Percentiles rank a stretch among this genome's conserved stretches.
phyloP scores from a whole-genome alignment of 2,329 filamentous ascomycete species.

The Parastagonospora nodorum region DNA sequence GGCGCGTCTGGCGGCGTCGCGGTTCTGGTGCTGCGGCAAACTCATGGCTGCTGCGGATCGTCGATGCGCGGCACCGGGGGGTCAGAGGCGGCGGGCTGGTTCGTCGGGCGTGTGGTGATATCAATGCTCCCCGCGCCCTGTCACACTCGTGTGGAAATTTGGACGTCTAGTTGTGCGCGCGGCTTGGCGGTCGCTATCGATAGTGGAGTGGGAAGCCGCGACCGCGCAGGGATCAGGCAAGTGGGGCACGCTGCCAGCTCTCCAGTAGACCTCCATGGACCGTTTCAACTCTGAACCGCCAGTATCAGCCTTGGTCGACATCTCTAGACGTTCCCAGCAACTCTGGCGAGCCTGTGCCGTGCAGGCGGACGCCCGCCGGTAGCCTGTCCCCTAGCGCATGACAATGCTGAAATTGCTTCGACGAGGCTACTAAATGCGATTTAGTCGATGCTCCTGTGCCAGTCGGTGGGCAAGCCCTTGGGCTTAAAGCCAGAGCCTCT shows the following conservation, averaged over 20 bases:
- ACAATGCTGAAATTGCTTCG: constrained; percentile 7
- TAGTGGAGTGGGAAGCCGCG: constrained; percentile 4
- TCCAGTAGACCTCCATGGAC: background rate
- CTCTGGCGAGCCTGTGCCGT: constrained; percentile 11
- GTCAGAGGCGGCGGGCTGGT: constrained; percentile 6
- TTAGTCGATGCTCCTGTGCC: background rate
- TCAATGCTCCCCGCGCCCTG: constrained; percentile 19
- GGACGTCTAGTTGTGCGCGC: constrained; percentile 18
- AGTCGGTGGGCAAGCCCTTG: background rate
- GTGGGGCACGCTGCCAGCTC: background rate
- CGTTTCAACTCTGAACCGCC: constrained; percentile 2
- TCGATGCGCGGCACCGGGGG: constrained; percentile 4
- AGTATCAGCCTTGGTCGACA: constrained; percentile 1
- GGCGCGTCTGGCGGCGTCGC: constrained; percentile 41
- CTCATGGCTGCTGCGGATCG: constrained; percentile 24
- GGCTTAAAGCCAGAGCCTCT: constrained; percentile 13
- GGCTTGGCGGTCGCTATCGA: constrained; percentile 24
- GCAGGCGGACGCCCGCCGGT: constrained; percentile 6
- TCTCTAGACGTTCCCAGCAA: constrained; percentile 1
- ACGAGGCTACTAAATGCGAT: background rate
- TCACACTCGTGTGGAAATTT: constrained; percentile 12
- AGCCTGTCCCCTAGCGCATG: constrained; percentile 10
- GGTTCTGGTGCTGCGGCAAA: constrained; percentile 47
- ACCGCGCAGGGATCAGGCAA: background rate
- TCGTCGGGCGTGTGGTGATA: constrained; percentile 10